These are phyloP conservation scores for Tothia fuscella DNA, from an alignment of 2,329 filamentous ascomycete species.

Conservation along the genomic window DNA sequence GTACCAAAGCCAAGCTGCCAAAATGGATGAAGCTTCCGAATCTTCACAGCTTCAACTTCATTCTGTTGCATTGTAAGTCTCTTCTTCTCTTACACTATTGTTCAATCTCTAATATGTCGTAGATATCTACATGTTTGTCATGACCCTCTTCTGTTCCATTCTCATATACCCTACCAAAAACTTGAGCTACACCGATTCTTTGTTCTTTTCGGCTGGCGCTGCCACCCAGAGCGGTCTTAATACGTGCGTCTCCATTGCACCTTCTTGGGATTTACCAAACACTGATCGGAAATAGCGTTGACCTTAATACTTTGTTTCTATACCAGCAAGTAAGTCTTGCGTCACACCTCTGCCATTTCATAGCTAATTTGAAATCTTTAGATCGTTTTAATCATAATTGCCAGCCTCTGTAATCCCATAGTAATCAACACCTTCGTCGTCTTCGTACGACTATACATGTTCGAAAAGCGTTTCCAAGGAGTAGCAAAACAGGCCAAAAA, in stretches of 20 bases:
- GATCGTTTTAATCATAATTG: conserved; percentile 33
- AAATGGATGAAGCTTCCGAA: conserved; percentile 5
- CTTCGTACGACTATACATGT: conserved; percentile 91
- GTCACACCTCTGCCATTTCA: too few relatives aligned
- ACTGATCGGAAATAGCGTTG: conserved; percentile 25
- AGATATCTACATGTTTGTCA: conserved; percentile 72
- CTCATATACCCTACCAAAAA: conserved; percentile 56
- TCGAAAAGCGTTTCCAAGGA: conserved; percentile 87
- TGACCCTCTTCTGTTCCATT: conserved; percentile 62
- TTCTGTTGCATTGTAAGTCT: conserved; percentile 60
- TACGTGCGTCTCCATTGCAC: conserved; percentile 37
- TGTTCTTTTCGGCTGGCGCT: conserved; percentile 76
- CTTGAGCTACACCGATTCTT: conserved; percentile 69
- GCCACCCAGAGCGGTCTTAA: conserved; percentile 92
- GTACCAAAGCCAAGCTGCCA: conserved; percentile 2
- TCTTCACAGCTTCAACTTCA: conserved; percentile 56
- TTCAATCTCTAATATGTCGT: conserved; percentile 2
- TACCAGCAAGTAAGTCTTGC: conserved; percentile 47
- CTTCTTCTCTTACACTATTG: conserved; percentile 13
- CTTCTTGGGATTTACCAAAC: not conserved
- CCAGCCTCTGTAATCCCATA: conserved; percentile 29
- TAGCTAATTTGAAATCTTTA: conserved; percentile 29
- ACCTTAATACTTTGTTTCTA: conserved; percentile 34
- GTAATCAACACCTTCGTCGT: conserved; percentile 57
- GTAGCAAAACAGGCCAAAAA: conserved; percentile 62